phyloP scores from a whole-genome alignment of 2,329 filamentous ascomycete species.

The Ploettnerulaceae sp. region DNA sequence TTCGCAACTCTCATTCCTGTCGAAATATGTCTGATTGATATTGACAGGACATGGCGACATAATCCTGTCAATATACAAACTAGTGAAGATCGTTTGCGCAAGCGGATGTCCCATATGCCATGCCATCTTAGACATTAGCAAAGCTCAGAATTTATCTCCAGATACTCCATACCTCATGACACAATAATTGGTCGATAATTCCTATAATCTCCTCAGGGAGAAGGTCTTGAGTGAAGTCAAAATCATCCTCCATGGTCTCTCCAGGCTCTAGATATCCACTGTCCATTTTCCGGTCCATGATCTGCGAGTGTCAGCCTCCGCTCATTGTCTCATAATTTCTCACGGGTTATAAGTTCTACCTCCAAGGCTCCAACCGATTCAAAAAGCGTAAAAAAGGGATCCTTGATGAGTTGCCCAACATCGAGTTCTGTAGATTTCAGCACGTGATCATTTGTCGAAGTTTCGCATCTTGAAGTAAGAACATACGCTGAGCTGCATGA shows the following conservation, averaged over 20 bases:
- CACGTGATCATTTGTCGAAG: constrained; percentile 20
- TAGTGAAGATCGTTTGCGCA: constrained; percentile 91
- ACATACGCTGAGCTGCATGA: constrained; percentile 48
- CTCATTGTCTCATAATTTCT: constrained; percentile 47
- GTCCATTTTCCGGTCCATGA: constrained; percentile 99
- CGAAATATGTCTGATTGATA: constrained; percentile 42
- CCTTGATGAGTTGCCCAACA: constrained; percentile 83
- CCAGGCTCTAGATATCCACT: constrained; percentile 76
- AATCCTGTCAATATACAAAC: constrained; percentile 80
- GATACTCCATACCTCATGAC: constrained; percentile 62
- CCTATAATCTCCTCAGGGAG: constrained; percentile 78
- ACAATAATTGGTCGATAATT: constrained; percentile 89
- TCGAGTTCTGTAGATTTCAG: constrained; percentile 54
- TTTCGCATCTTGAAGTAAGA: constrained; percentile 3
- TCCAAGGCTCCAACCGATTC: constrained; percentile 87
- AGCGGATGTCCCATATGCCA: constrained; percentile 97
- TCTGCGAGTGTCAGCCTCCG: constrained; percentile 48
- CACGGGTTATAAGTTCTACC: constrained; percentile 37
- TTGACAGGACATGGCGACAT: constrained; percentile 63
- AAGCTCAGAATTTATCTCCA: neutral
- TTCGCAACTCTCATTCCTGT: constrained; percentile 22
- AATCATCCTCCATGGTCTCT: constrained; percentile 78
- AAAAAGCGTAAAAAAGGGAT: constrained; percentile 90
- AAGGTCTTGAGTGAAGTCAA: constrained; percentile 64
- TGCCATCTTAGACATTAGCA: constrained; percentile 60